phyloP scores from a whole-genome alignment of 345 rosid genomes.

The Hirschfeldia incana region DNA sequence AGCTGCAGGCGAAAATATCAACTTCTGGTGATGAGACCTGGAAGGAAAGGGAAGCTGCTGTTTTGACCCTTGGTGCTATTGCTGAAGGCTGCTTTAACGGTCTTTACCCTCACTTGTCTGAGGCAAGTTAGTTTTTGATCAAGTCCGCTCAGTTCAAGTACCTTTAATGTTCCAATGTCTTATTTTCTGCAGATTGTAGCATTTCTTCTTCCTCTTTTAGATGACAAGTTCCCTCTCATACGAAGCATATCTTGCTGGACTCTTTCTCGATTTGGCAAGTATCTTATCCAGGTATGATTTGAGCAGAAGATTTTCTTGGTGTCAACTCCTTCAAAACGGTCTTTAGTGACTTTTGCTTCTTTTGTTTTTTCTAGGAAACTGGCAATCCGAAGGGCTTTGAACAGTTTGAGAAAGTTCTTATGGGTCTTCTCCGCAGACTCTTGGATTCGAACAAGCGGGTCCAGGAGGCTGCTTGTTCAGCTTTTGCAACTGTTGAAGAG shows the following conservation, averaged over 20 bases:
- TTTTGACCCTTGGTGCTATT: conserved; percentile 91
- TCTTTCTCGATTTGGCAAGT: conserved; percentile 95
- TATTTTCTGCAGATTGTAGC: conserved; percentile 67
- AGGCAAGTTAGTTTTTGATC: conserved; percentile 50
- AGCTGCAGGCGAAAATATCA: conserved; percentile 68
- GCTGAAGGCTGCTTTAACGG: conserved; percentile 96
- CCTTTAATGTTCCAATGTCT: not conserved
- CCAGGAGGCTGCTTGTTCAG: conserved; percentile 99
- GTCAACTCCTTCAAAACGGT: conserved; percentile 8
- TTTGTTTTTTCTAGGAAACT: conserved; percentile 52
- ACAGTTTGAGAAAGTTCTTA: conserved; percentile 80
- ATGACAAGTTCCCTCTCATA: conserved; percentile 90
- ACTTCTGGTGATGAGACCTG: conserved; percentile 78
- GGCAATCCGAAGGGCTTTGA: conserved; percentile 70
- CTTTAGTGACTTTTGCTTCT: conserved; percentile 5
- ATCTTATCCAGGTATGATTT: conserved; percentile 78
- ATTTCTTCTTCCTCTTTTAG: conserved; percentile 89
- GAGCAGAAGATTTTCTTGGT: not conserved
- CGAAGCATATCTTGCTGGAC: conserved; percentile 99
- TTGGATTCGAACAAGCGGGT: conserved; percentile 93
- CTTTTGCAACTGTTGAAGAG: conserved; percentile 98
- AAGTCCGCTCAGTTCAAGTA: conserved; percentile 1
- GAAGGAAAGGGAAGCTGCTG: conserved; percentile 99
- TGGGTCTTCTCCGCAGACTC: conserved; percentile 78
- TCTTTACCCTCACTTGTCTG: conserved; percentile 81